Evolutionary conservation across 495 filamentous ascomycete species (phyloP).

Genomic region (Penicillium daleae): DNA sequence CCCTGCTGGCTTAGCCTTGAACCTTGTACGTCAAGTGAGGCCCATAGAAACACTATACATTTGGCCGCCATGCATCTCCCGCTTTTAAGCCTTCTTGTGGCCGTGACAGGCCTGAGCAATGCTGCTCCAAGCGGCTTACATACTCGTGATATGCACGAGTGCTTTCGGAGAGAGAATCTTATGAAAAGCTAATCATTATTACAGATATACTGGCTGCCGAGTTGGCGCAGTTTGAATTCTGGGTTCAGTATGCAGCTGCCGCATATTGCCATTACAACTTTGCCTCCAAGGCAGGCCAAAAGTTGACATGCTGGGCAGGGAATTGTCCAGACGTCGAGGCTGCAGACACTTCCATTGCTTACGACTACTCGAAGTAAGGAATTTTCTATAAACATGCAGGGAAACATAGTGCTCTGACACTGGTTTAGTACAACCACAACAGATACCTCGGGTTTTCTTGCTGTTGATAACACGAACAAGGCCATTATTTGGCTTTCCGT

Average conservation of each 20-base stretch:
- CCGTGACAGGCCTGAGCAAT: slow-evolving; percentile 14
- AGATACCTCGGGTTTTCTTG: slow-evolving; percentile 68
- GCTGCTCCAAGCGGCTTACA: slow-evolving; percentile 21
- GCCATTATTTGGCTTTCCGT: slow-evolving; percentile 68
- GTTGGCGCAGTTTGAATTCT: slow-evolving; percentile 59
- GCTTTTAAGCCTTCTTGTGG: slow-evolving; percentile 18
- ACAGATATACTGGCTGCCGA: slow-evolving; percentile 37
- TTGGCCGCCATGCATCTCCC: background rate
- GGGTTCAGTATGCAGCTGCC: slow-evolving; percentile 69
- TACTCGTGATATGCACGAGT: slow-evolving; percentile 21
- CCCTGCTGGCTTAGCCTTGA: background rate
- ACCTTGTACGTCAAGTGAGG: background rate
- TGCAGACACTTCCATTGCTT: slow-evolving; percentile 53
- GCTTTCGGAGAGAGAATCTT: background rate
- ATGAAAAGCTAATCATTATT: background rate
- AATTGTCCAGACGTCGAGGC: slow-evolving; percentile 62
- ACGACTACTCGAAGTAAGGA: slow-evolving; percentile 64
- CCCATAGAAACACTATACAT: background rate
- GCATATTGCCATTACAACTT: slow-evolving; percentile 64
- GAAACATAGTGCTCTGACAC: background rate
- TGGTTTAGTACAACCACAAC: slow-evolving; percentile 53
- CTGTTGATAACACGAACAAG: slow-evolving; percentile 59
- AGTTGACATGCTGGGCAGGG: slow-evolving; percentile 55
- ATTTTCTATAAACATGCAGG: slow-evolving; percentile 15
- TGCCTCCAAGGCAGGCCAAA: slow-evolving; percentile 40